These are phyloP conservation scores for Aspergillus calidoustus DNA, from an alignment of 2,329 filamentous ascomycete species.

Conservation along the genomic window DNA sequence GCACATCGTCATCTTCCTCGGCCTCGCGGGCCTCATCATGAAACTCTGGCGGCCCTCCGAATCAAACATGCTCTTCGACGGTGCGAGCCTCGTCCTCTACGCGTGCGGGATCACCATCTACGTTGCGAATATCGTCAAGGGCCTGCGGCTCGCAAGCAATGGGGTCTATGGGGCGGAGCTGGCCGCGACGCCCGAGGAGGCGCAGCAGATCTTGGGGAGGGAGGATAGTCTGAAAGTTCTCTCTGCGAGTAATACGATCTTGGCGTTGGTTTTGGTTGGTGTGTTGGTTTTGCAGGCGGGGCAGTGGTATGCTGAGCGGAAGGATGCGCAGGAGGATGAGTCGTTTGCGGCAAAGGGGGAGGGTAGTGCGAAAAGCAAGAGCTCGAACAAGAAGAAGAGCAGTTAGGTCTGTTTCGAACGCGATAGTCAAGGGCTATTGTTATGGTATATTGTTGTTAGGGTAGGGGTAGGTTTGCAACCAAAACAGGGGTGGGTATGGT, in stretches of 20 bases:
- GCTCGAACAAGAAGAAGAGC: conserved; percentile 32
- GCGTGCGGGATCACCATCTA: conserved; percentile 91
- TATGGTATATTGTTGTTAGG: neutral
- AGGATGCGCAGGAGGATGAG: conserved; percentile 80
- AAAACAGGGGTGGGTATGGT: conserved; percentile 5
- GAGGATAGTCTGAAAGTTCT: conserved; percentile 92
- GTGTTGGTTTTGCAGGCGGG: conserved; percentile 92
- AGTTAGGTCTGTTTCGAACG: neutral
- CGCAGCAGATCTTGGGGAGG: conserved; percentile 72
- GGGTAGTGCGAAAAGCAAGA: conserved; percentile 20
- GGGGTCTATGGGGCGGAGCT: conserved; percentile 65
- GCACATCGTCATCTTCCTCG: conserved; percentile 88
- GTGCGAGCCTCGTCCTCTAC: conserved; percentile 72
- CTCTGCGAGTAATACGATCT: conserved; percentile 92
- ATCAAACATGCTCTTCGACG: conserved; percentile 93
- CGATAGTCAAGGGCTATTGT: neutral
- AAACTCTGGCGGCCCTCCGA: conserved; percentile 95
- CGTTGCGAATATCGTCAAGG: conserved; percentile 95
- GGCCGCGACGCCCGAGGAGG: conserved; percentile 50
- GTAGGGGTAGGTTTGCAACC: neutral
- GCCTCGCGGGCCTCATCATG: conserved; percentile 84
- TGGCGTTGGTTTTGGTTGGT: conserved; percentile 88
- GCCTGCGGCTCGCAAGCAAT: conserved; percentile 78
- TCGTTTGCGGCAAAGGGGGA: conserved; percentile 50
- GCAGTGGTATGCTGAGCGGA: conserved; percentile 97